phyloP scores from a whole-genome alignment of 2,329 filamentous ascomycete species.

The Fusarium secorum region DNA sequence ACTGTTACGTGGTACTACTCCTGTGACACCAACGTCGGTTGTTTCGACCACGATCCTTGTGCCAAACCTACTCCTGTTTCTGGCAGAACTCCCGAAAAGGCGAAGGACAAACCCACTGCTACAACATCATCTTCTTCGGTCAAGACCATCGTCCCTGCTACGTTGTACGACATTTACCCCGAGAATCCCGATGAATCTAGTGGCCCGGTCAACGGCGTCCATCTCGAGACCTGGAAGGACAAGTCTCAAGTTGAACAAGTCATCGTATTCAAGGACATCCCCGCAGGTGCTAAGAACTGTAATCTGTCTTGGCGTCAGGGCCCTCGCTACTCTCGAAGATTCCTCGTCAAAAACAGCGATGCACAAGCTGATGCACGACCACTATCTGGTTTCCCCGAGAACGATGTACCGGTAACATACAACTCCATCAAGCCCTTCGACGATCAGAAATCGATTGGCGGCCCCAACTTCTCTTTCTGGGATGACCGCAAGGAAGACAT shows the following conservation, averaged over 20 bases:
- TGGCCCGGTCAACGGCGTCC: slow-evolving; percentile 16
- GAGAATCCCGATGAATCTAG: slow-evolving; percentile 22
- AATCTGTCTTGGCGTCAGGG: slow-evolving; percentile 46
- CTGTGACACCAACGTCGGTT: neutral
- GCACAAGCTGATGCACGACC: slow-evolving; percentile 37
- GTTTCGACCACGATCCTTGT: slow-evolving; percentile 14
- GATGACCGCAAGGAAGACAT: slow-evolving; percentile 15
- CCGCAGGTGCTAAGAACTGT: slow-evolving; percentile 41
- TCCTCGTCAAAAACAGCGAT: slow-evolving; percentile 45
- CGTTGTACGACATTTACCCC: slow-evolving; percentile 28
- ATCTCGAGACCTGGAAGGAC: slow-evolving; percentile 37
- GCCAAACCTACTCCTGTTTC: neutral
- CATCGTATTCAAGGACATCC: slow-evolving; percentile 46
- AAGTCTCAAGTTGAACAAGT: slow-evolving; percentile 43
- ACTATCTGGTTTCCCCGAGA: slow-evolving; percentile 38
- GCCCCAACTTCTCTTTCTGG: slow-evolving; percentile 45
- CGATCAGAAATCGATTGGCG: slow-evolving; percentile 17
- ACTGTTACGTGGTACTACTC: slow-evolving; percentile 4
- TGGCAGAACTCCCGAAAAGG: neutral
- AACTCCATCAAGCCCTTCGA: slow-evolving; percentile 38
- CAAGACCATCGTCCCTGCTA: neutral
- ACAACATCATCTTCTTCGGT: neutral
- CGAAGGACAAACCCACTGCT: neutral
- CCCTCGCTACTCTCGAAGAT: slow-evolving; percentile 47
- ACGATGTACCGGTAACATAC: slow-evolving; percentile 34